phyloP scores from a whole-genome alignment of 106 monocot genomes.

The Phalaenopsis equestris region DNA sequence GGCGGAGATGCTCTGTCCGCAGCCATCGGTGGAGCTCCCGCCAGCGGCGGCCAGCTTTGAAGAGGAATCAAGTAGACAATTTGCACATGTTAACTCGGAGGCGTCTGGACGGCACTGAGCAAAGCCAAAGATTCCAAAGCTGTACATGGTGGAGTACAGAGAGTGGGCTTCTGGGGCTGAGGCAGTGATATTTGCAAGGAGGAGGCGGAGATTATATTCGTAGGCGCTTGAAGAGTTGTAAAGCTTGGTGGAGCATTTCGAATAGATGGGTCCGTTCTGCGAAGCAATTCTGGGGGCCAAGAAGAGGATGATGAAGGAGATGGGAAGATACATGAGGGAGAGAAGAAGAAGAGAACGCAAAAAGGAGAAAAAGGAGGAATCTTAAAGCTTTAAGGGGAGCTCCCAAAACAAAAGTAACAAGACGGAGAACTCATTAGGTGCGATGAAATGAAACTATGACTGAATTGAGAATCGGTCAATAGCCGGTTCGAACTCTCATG shows the following conservation, averaged over 20 bases:
- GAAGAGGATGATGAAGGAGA: not conserved
- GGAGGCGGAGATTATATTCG: not conserved
- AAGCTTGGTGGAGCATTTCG: too few species aligned
- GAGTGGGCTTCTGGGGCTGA: slow-evolving; percentile 6
- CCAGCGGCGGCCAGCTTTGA: not conserved
- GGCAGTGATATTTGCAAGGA: not conserved
- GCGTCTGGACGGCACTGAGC: slow-evolving; percentile 45
- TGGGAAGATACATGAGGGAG: not conserved
- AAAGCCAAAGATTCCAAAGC: slow-evolving; percentile 9
- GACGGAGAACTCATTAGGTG: too few species aligned
- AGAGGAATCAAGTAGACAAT: slow-evolving; percentile 18
- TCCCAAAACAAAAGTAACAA: too few species aligned
- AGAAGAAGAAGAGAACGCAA: not conserved
- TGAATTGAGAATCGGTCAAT: too few species aligned
- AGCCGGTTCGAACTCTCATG: too few species aligned
- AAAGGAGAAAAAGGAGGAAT: too few species aligned
- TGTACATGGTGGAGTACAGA: not conserved
- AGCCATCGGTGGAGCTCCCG: not conserved
- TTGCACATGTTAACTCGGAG: slow-evolving; percentile 5
- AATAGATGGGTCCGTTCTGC: not conserved
- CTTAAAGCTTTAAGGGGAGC: too few species aligned
- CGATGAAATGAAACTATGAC: too few species aligned
- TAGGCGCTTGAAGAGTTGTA: not conserved
- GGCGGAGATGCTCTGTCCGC: slow-evolving; percentile 6
- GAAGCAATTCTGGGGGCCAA: not conserved